Evolutionary conservation across 345 rosid genomes (phyloP), one percentile per base, ranked within the genome.

Genomic region (Aquilaria yunnanensis): DNA sequence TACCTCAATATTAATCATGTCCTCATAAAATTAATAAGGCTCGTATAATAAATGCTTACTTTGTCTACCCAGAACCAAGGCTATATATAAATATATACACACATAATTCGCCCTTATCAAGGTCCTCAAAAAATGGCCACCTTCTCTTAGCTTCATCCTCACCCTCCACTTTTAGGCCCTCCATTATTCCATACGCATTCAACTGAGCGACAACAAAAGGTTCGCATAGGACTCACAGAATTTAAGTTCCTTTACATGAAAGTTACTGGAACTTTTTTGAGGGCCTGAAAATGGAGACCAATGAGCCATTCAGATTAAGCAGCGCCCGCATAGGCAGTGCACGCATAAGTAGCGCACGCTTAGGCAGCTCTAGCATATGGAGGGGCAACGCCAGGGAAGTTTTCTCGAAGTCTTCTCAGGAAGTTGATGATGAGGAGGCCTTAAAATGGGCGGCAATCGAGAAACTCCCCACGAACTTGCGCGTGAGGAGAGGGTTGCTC

Each of bases 361-460:
- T 70, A 10, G 67, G 83, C 61, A 76, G 80, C 58, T 74, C 85
- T 2, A 72, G 55, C 67, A 74, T 78, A 32, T 79, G 81, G 85
- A 72, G 82, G 61, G 70, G 57, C 67, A 73, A 66, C 2, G 54
- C 73, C 9, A n/a, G 60, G 57, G 83, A 86, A 43, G 77, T 65
- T 23, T 86, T 86, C 59, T 64, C 84, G 5, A 75, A 58, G 73
- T 78, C 92, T 11, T 78, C 79, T 34, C 64, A 64, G 30, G 77
- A 67, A 12, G 92, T 75, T 61, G 85, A 83, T 0, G 74, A 86
- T 14, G 84, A 80, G 49, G 69, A 85, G 78, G 98, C 89, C 52
- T 75, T 89, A 60, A 87, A 51, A 72, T 92, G 96, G 98, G 98
- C 98, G 50, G 98, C 98, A 50, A 10, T 92, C 3, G 91, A 92